Conservation (phyloP, 2,329 filamentous ascomycete species). For the Arachnopeziza araneosa region DNA sequence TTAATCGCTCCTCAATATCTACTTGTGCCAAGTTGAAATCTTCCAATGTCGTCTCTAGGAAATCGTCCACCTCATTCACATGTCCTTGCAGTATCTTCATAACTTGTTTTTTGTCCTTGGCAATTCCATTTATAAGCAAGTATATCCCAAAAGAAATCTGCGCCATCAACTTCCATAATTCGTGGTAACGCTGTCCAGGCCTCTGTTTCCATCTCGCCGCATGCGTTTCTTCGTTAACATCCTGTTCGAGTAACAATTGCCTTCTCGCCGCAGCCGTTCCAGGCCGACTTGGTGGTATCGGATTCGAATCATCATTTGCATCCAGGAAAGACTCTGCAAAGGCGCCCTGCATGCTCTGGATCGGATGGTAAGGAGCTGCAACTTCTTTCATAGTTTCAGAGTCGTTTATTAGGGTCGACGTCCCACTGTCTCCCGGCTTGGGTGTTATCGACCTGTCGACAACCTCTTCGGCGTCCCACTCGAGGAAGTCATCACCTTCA, state of each 20-base stretch:
- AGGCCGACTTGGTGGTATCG: slow-evolving; percentile 48
- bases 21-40: slow-evolving; percentile 73
- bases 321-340: slow-evolving; percentile 80
- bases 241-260: slow-evolving; percentile 61
- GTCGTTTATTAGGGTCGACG: neutral
- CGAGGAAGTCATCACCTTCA: neutral
- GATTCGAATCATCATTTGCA: slow-evolving; percentile 42
- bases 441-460: neutral
- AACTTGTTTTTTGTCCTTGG: slow-evolving; percentile 84
- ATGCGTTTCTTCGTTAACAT: slow-evolving; percentile 64
- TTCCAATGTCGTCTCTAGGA: slow-evolving; percentile 78
- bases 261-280: slow-evolving; percentile 57
- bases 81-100: slow-evolving; percentile 85
- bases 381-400: slow-evolving; percentile 23
- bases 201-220: slow-evolving; percentile 71
- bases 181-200: slow-evolving; percentile 73
- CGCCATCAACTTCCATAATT: slow-evolving; percentile 81
- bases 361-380: slow-evolving; percentile 57
- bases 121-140: slow-evolving; percentile 74
- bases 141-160: slow-evolving; percentile 95
- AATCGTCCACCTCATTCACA: slow-evolving; percentile 90
- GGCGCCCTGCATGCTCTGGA: slow-evolving; percentile 70
- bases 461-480: neutral
- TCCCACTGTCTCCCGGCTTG: neutral
- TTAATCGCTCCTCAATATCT: slow-evolving; percentile 76